Percentiles rank a stretch among this genome's conserved stretches.
Evolutionary conservation across 106 monocot species (phyloP).

Genomic region (Narthecium ossifragum): DNA sequence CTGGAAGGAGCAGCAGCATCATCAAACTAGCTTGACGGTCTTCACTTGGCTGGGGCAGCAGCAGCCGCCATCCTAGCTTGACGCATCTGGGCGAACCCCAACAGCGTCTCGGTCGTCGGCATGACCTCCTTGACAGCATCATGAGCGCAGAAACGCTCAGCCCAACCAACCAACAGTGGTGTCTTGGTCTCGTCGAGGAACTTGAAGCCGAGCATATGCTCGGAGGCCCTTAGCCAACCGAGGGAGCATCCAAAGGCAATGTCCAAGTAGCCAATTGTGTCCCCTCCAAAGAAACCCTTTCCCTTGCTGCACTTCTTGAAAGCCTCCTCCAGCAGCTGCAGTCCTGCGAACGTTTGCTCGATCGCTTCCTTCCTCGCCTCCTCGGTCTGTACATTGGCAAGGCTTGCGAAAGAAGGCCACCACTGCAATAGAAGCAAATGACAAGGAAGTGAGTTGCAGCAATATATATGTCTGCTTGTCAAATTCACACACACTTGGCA

Average conservation of each 20-base stretch:
- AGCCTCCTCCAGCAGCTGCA: conserved; percentile 5
- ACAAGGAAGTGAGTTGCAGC: too few species aligned
- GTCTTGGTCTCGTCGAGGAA: not conserved
- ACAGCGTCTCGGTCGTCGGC: not conserved
- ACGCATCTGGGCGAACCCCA: not conserved
- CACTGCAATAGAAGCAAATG: too few species aligned
- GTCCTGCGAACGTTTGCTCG: not conserved
- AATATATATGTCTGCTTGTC: too few species aligned
- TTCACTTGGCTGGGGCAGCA: too few species aligned
- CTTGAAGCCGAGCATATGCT: not conserved
- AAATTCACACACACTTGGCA: too few species aligned
- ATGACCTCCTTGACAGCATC: not conserved
- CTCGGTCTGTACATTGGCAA: not conserved
- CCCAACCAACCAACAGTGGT: not conserved
- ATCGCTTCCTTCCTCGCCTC: not conserved
- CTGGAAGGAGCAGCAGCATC: too few species aligned
- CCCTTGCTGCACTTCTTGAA: conserved; percentile 11
- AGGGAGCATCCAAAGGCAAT: not conserved
- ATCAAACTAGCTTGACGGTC: too few species aligned
- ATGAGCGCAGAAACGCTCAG: not conserved
- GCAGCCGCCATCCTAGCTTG: not conserved
- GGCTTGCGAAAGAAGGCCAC: too few species aligned
- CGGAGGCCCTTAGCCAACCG: not conserved
- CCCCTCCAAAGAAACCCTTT: conserved; percentile 4
- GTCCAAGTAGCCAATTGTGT: conserved; percentile 4